Evolutionary conservation across 208 protist species (phyloP).

Genomic region (Trypanosoma mega): DNA sequence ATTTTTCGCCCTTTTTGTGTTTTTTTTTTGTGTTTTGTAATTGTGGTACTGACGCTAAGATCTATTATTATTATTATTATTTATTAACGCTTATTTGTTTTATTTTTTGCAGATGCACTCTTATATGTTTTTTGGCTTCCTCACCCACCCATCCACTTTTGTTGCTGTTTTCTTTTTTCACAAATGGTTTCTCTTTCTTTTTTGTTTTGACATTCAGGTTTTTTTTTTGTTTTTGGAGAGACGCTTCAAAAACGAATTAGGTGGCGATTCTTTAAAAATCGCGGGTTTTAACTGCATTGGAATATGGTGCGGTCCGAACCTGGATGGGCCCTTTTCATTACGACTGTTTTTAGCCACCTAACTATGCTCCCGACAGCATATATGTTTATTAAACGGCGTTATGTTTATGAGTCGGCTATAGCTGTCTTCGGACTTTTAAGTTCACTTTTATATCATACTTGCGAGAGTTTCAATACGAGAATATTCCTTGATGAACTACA

Average conservation of each 20-base stretch:
- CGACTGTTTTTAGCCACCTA: slow-evolving; percentile 68
- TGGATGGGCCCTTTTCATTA: slow-evolving; percentile 35
- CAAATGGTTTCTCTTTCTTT: no score
- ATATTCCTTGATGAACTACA: slow-evolving; percentile 61
- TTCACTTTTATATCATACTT: slow-evolving; percentile 81
- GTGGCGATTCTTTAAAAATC: not conserved
- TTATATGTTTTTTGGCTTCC: slow-evolving; percentile 2
- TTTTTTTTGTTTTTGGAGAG: no score
- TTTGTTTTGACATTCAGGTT: no score
- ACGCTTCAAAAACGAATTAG: no score
- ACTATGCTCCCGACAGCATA: slow-evolving; percentile 46
- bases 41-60: no score
- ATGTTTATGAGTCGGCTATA: slow-evolving; percentile 52
- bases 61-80: no score
- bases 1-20: slow-evolving; percentile 1
- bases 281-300: not conserved
- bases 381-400: slow-evolving; percentile 43
- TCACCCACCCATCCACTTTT: no score
- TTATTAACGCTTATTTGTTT: no score
- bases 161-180: no score
- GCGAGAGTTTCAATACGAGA: slow-evolving; percentile 42
- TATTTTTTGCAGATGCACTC: not conserved
- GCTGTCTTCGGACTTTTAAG: slow-evolving; percentile 46
- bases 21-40: not conserved
- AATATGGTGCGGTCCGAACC: no score